Evolutionary conservation across 2,329 filamentous ascomycete genomes (phyloP), one percentile per base, ranked within the genome.

Genomic region (Penicillium sp.): DNA sequence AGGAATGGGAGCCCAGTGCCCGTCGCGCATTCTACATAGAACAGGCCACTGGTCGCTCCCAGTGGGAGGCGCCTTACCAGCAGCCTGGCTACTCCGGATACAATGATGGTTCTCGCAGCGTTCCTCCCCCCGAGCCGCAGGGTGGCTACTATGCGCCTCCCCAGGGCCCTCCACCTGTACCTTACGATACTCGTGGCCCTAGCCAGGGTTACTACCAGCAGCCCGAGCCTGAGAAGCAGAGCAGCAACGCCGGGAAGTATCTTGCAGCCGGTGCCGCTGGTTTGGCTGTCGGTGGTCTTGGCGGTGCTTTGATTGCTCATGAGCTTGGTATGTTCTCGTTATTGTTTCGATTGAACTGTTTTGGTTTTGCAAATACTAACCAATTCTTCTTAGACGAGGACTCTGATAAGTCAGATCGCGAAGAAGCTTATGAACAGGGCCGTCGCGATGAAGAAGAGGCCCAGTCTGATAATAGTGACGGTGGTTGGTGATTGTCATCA

Each of bases 21-120:
- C 83, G 86, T 68, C 83, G 84, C 55, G 88, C 84, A 77, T 89
- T 84, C 75, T 90, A 87, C 67, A 79, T 85, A 56, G 85, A 89
- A 71, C 76, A 84, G 56, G 78, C 82, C 47, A 84, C 84, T 13
- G 84, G 85, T 21, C 81, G 80, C 57, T 82, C 84, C 0, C 86
- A 89, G 71, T 89, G 86, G 86, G 84, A 88, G 61, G 78, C 80
- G 17, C 85, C 86, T 50, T 64, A 61, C 17, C 55, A 54, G n/a
- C 62, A 62, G 15, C 40, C 42, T 2, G 67, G 63, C 9, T 68
- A 67, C 27, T 60, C 48, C 37, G 68, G 66, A 17, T 60, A 62
- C 31, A 55, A 61, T n/a, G 61, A 65, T 49, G 68, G 58, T 13
- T 66, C 66, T 6, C 69, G 71, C 21, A 64, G 68, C 5, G 58